Conservation (phyloP, 78 protist genomes). For the slime mould (Dictyostelium discoideum) region dicty_2.7 NC_007090.3:5353501-5354000, state of each 20-base stretch:
- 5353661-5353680: background rate
- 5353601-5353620: too few species aligned
- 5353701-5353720: background rate
- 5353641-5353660: too few species aligned
- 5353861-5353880: constrained; percentile 61
- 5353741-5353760: too few species aligned
- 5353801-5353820: background rate
- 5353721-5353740: too few species aligned
- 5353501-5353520: too few species aligned
- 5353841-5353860: background rate
- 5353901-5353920: constrained; percentile 40
- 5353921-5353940: constrained; percentile 35
- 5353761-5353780: too few species aligned
- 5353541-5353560: too few species aligned
- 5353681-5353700: background rate
- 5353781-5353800: too few species aligned
- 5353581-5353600: too few species aligned
- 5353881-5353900: constrained; percentile 42
- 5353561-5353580: too few species aligned
- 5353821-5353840: background rate
- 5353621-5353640: too few species aligned
- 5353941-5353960: constrained; percentile 60
- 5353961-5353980: constrained; percentile 5
- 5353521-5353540: too few species aligned
- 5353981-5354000: constrained; percentile 30